Conservation (phyloP, 1,284 basidiomycete species). For the Xanthoconium separans region DNA sequence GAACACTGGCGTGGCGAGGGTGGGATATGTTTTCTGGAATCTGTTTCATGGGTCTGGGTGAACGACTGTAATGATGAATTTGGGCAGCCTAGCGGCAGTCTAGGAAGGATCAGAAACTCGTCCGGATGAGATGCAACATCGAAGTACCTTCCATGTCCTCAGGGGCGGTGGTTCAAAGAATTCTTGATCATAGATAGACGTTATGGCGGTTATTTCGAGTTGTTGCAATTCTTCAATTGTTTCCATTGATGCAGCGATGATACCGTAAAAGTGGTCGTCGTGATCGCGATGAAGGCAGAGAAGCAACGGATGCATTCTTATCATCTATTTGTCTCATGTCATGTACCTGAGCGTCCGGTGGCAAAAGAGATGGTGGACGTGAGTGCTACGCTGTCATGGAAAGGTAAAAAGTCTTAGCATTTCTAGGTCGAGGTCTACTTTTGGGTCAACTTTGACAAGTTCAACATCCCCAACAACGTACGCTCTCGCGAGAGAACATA, state of each 20-base stretch:
- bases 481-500: slow-evolving; percentile 16
- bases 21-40: slow-evolving; percentile 76
- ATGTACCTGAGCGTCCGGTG: no score
- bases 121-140: slow-evolving; percentile 5
- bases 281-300: slow-evolving; percentile 17
- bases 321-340: no score
- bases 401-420: slow-evolving; percentile 3
- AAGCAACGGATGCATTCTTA: no score
- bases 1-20: slow-evolving; percentile 63
- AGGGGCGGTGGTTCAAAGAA: slow-evolving; percentile 71
- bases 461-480: slow-evolving; percentile 88
- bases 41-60: slow-evolving; percentile 57
- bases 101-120: slow-evolving; percentile 10
- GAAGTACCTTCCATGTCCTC: slow-evolving; percentile 73
- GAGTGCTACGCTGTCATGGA: slow-evolving; percentile 26
- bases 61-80: slow-evolving; percentile 69
- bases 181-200: slow-evolving; percentile 75
- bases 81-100: slow-evolving; percentile 64
- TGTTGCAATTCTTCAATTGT: slow-evolving; percentile 69
- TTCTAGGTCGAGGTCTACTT: slow-evolving; percentile 71
- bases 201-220: slow-evolving; percentile 69
- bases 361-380: slow-evolving; percentile 68
- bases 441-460: slow-evolving; percentile 86
- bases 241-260: slow-evolving; percentile 48
- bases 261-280: not conserved